Conservation (phyloP, 495 filamentous ascomycete species). For the Podospora didyma region DNA sequence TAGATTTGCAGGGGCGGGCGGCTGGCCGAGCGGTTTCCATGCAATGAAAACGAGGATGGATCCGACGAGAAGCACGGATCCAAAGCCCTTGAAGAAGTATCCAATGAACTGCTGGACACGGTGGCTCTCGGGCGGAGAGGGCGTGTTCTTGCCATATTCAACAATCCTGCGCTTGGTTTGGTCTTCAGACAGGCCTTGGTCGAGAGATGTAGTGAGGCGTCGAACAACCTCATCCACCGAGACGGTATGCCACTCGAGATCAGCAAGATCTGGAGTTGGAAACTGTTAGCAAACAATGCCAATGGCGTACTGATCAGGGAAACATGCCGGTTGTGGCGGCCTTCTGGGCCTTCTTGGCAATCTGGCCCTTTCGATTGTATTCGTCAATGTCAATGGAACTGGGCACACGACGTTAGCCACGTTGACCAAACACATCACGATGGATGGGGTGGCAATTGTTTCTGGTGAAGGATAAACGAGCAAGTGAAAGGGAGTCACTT, state of each 20-base stretch:
- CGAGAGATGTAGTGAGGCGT: constrained; percentile 46
- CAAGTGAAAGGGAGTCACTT: constrained; percentile 10
- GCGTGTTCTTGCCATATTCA: constrained; percentile 44
- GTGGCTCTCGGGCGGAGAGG: constrained; percentile 54
- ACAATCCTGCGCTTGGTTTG: constrained; percentile 14
- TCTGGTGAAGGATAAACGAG: no score
- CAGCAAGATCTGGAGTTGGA: constrained; percentile 31
- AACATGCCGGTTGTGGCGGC: constrained; percentile 38
- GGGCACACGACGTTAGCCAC: neutral
- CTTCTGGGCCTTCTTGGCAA: constrained; percentile 38
- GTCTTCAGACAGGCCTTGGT: constrained; percentile 17
- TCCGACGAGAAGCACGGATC: constrained; percentile 57
- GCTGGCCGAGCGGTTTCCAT: constrained; percentile 67
- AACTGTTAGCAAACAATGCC: neutral
- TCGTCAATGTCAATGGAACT: constrained; percentile 53
- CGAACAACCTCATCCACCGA: constrained; percentile 50
- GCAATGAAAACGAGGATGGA: constrained; percentile 62
- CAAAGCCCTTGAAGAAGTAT: constrained; percentile 72
- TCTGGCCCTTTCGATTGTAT: constrained; percentile 36
- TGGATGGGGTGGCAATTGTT: no score
- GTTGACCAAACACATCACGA: no score
- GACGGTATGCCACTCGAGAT: constrained; percentile 35
- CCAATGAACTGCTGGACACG: constrained; percentile 53
- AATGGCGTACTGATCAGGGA: neutral
- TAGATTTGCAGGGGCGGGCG: constrained; percentile 60